Evolutionary conservation across 2,329 filamentous ascomycete genomes (phyloP).

Genomic region (Ophiostoma sp.): DNA sequence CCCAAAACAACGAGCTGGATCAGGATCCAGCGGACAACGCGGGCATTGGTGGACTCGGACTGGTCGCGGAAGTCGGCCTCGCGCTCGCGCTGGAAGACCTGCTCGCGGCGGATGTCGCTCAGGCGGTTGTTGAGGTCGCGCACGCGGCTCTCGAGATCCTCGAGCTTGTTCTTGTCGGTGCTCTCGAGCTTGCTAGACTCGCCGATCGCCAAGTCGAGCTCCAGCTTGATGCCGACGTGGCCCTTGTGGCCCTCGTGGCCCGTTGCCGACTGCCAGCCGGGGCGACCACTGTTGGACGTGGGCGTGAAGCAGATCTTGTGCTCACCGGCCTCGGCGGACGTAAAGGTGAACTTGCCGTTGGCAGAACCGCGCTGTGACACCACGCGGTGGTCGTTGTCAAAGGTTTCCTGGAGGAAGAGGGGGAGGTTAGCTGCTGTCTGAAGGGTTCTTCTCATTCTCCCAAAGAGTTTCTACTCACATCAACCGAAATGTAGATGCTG

Average conservation of each 20-base stretch:
- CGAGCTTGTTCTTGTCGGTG: conserved; percentile 88
- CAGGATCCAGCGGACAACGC: conserved; percentile 91
- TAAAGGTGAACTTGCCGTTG: conserved; percentile 90
- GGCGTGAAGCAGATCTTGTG: conserved; percentile 95
- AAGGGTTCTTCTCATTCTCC: too few relatives aligned
- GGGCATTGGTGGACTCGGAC: conserved; percentile 86
- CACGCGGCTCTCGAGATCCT: conserved; percentile 84
- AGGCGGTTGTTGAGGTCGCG: conserved; percentile 85
- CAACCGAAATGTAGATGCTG: conserved; percentile 86
- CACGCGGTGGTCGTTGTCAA: conserved; percentile 96
- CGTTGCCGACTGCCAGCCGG: conserved; percentile 67
- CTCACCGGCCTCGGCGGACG: conserved; percentile 88
- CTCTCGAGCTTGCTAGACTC: conserved; percentile 93
- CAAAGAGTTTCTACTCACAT: too few relatives aligned
- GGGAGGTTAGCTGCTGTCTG: neutral
- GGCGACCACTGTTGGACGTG: conserved; percentile 66
- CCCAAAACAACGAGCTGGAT: conserved; percentile 84
- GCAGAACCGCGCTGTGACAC: conserved; percentile 78
- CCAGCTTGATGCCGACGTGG: conserved; percentile 78
- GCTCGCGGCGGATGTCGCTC: conserved; percentile 86
- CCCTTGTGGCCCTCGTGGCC: conserved; percentile 40
- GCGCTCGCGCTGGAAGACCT: conserved; percentile 95
- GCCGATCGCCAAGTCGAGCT: conserved; percentile 88
- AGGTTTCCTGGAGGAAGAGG: conserved; percentile 65
- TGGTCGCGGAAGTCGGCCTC: conserved; percentile 98